Base-by-base conservation (phyloP, 768 basidiomycete genomes). In the Leccinum arenicola region DNA sequence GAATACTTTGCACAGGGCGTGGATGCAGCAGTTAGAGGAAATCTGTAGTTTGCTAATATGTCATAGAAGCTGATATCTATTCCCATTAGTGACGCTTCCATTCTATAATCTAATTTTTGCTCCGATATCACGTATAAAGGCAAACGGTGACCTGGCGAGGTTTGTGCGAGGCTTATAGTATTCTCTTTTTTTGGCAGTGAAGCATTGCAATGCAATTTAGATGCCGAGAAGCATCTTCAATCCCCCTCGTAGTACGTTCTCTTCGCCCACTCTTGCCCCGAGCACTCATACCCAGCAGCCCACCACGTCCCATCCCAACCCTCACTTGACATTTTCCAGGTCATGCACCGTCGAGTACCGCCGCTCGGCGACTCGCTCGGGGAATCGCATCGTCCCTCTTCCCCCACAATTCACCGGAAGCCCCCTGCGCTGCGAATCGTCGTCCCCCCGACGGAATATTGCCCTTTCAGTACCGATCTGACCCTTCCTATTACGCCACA, bases 1-100 rank as follows among this genome's bases (percentile, higher is more conserved):
- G 86, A 87, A 67, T 92, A 95, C 80, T 95, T 97, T 72, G 93
- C 94, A 3, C 82, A 93, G 76, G 85, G 86, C 68, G 88, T 96
- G 57, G 83, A 91, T 74, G 84, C 85, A 67, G 91, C 87, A 59
- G 91, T 95, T 63, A 87, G 84, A 77, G 88, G 89, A 64, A 80
- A 80, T 54, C 78, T 93, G 67, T 93, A 83, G 78, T 54, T 52
- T 63, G 61, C 57, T 51, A 52, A 66, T 71, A 70, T 52, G 62
- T 52, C 59, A 66, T 73, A 67, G 61, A 70, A 45, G 54, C 57
- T 59, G 48, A 62, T 60, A n/a, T 53, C 49, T 60, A n/a, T 56
- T 54, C 40, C 53, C 56, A 59, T 61, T 66, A 57, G 33, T 33
- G 68, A 59, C 57, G 52, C 56, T 60, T 62, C 64, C 49, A 62